Base-by-base conservation (phyloP, 2,329 filamentous ascomycete species). In the Verticillium nubilum region DNA sequence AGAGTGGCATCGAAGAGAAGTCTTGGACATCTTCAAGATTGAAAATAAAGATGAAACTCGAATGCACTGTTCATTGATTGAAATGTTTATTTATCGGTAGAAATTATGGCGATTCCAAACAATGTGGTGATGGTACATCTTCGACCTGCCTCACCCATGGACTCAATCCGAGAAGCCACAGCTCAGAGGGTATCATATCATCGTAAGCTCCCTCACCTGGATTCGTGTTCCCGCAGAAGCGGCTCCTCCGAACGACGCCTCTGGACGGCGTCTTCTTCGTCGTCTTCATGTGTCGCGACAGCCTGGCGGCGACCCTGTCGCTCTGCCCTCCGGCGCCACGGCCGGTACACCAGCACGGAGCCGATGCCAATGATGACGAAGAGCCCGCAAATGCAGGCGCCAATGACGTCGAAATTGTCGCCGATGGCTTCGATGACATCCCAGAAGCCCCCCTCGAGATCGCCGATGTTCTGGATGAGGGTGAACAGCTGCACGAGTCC, bases 351-450 rank as follows among this genome's bases (percentile, higher is more conserved):
- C 0, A 94, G 15, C 0, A 96, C 83, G 7, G 91, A 92, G 0
- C 90, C 79, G 2, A 85, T 72, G 0, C 92, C 94, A 54, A 92
- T 88, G 0, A 96, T 72, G 0, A 97, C 74, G 66, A 98, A 98
- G 0, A 91, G 80, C 0, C 87, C 92, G 64, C 93, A 97, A 33
- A 99, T 97, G 17, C 83, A 84, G 1, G 91, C 95, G 10, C 93
- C 92, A 53, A 97, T 87, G 61, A 94, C 84, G 73, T 96, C 91
- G 66, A 92, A 97, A 70, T 92, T 82, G 63, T 97, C 91, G 0
- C 90, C 86, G 1, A 89, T 86, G 0, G 80, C 83, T 56, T 86
- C 83, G 0, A 98, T 89, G 0, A 92, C 93, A 57, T 96, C 87
- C 95, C 95, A 98, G 73, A 98, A 97, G n/a, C 73, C 73, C 0